Evolutionary conservation across 805 yeast genomes (phyloP), one percentile per base, ranked within the genome.

Genomic region (Teunomyces kruisii): DNA sequence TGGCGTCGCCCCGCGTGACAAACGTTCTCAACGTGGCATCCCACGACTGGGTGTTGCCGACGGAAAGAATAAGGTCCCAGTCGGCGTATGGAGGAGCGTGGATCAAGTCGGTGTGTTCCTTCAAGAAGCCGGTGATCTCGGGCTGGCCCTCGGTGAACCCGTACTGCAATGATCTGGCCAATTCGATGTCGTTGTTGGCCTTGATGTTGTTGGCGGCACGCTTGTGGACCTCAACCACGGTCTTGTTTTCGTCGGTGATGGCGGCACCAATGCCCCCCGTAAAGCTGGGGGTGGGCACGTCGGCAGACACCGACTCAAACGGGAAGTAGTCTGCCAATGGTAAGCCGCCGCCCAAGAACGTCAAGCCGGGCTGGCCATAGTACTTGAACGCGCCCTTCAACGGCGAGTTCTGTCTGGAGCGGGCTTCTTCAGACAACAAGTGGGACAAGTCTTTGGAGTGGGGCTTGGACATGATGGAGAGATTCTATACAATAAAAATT

Each of bases 291-390:
- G 81, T 75, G 45, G 96, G 96, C 6, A 89, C 74, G 45, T 80
- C 80, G 10, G 86, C 84, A 16, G 76, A 63, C 46, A 92, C 64
- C 53, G 81, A 79, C 57, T 90, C 88, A 78, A 92, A 88, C 36
- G 99, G 98, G 78, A 92, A 92, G 68, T 88, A 86, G 51, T 86
- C 92, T 19, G 96, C 72, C 63, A 88, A 71, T 10, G 99, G 99
- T 56, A 92, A 78, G 6, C 99, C 99, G 57, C 98, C 99, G 44
- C 97, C 98, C 45, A 92, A 78, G 62, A 90, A 91, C 45, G 89
- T 83, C 60, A 94, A 75, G 43, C 84, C 80, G 28, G 96, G 96
- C 51, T 80, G 76, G 35, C 73, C 71, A 59, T 73, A 85, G 72
- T 86, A 85, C 61, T 81, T 82, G 75, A 92, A 88, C 13, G 96